phyloP scores from a whole-genome alignment of 192 early-diverging fungal species.

The Coemansia sp. region DNA sequence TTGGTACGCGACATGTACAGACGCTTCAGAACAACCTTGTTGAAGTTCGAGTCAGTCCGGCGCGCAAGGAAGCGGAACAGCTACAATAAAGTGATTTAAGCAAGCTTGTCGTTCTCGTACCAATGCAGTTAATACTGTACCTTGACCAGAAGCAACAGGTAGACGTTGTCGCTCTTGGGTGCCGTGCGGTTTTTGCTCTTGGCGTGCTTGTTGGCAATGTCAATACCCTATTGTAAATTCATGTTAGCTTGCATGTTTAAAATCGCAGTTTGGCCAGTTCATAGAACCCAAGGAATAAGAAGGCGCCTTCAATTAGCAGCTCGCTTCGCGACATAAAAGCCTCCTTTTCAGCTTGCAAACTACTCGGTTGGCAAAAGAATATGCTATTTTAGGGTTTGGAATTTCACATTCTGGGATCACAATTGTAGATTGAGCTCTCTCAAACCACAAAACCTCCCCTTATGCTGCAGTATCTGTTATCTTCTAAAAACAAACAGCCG shows the following conservation, averaged over 20 bases:
- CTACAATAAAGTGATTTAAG: slow-evolving; percentile 41
- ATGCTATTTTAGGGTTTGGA: too few relatives aligned
- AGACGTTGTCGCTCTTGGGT: slow-evolving; percentile 94
- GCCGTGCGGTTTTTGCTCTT: slow-evolving; percentile 87
- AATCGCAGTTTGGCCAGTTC: background rate
- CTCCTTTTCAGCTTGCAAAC: too few relatives aligned
- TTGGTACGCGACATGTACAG: slow-evolving; percentile 98
- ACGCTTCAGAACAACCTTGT: slow-evolving; percentile 98
- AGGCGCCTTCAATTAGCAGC: too few relatives aligned
- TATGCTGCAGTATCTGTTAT: too few relatives aligned
- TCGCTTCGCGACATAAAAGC: too few relatives aligned
- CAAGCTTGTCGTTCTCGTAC: background rate
- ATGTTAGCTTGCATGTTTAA: background rate
- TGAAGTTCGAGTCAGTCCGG: slow-evolving; percentile 97
- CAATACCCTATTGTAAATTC: slow-evolving; percentile 78
- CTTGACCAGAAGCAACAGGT: slow-evolving; percentile 97
- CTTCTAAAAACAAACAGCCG: background rate
- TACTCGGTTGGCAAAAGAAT: too few relatives aligned
- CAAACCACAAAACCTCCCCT: too few relatives aligned
- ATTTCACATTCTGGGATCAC: too few relatives aligned
- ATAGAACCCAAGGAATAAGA: too few relatives aligned
- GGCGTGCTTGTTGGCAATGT: slow-evolving; percentile 98
- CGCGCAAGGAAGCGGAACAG: slow-evolving; percentile 99
- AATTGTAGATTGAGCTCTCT: too few relatives aligned
- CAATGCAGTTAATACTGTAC: slow-evolving; percentile 23